Base-by-base conservation (phyloP, 208 protist species). In the Acanthamoeba sp. region DNA sequence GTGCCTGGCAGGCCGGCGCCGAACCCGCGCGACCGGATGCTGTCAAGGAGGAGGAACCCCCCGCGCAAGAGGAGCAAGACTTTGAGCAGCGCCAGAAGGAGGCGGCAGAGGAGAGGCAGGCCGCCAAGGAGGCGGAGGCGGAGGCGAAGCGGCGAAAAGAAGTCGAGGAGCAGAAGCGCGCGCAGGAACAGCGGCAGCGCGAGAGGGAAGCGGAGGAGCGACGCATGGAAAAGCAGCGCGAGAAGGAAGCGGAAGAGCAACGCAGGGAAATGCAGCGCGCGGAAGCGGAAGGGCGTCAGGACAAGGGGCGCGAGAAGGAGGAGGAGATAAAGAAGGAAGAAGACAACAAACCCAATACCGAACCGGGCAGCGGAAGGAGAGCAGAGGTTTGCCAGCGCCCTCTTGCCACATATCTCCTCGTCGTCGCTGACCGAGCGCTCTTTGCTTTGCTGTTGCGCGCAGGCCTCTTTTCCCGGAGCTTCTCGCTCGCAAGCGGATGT, bases 381-480 rank as follows among this genome's bases (percentile, higher is more conserved):
- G 78, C 48, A 59, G 78, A 59, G 38, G 78, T 59, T 36, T 12
- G 38, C 38, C 16, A 27, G 16, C 69, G 20, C n/a, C 64, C 14
- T n/a, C 32, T 71, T 38, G 24, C 14, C 50, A 24, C 50, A 1
- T 14, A 24, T 14, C 0, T 27, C 3, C 55, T 0, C 55, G 3
- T 62, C 48, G 24, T 55, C 50, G 7, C 18, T 14, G 18, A 24
- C 14, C 10, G 14, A 6, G 9, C 7, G 1, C 7, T 42, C 7
- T 22, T 78, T 42, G 20, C 66, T 42, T 34, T 76, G 10, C 29
- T 14, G 22, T 32, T n/a, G n/a, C n/a, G n/a, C n/a, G n/a, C 34
- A 78, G 66, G 66, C 66, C 66, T 78, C 66, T 78, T 40, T 82
- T 20, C 71, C 71, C 10, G 38, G 14, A 27, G 24, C 71, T n/a